Evolutionary conservation across 2,329 filamentous ascomycete species (phyloP).

Genomic region (Fusarium proliferatum): DNA sequence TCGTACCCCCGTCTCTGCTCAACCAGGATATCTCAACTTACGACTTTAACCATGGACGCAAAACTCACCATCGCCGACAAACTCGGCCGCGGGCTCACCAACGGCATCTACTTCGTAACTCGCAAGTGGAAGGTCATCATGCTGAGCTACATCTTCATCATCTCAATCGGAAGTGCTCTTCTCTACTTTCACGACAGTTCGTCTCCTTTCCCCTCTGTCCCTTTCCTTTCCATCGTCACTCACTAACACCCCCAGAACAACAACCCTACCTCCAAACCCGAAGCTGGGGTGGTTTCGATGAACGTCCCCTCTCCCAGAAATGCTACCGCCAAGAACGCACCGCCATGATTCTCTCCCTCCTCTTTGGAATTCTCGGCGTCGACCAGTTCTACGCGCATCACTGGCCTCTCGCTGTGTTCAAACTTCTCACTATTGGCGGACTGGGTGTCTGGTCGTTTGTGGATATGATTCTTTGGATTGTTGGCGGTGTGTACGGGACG

Average conservation of each 20-base stretch:
- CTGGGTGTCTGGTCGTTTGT: constrained; percentile 29
- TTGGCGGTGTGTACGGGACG: constrained; percentile 38
- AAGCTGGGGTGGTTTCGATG: constrained; percentile 33
- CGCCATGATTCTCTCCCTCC: constrained; percentile 31
- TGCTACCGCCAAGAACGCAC: constrained; percentile 39
- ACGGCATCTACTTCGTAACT: not conserved
- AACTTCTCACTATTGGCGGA: constrained; percentile 34
- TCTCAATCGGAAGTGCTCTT: constrained; percentile 4
- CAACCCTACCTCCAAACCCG: constrained; percentile 4
- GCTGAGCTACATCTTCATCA: constrained; percentile 15
- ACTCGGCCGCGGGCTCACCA: constrained; percentile 12
- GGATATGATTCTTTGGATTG: constrained; percentile 41
- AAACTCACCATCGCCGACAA: constrained; percentile 16
- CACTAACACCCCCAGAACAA: not conserved
- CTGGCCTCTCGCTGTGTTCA: constrained; percentile 32
- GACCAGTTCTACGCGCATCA: constrained; percentile 40
- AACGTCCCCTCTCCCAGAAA: constrained; percentile 26
- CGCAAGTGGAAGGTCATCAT: constrained; percentile 12
- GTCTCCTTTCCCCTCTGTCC: not conserved
- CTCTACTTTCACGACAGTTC: constrained; percentile 8
- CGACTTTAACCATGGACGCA: constrained; percentile 3
- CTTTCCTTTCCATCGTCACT: not conserved
- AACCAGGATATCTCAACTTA: not conserved
- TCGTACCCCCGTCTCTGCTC: not conserved
- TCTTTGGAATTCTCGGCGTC: constrained; percentile 20